Evolutionary conservation across 306 rosid species (phyloP), one percentile per base, ranked within the genome.

Genomic region (Rosa chinensis): DNA sequence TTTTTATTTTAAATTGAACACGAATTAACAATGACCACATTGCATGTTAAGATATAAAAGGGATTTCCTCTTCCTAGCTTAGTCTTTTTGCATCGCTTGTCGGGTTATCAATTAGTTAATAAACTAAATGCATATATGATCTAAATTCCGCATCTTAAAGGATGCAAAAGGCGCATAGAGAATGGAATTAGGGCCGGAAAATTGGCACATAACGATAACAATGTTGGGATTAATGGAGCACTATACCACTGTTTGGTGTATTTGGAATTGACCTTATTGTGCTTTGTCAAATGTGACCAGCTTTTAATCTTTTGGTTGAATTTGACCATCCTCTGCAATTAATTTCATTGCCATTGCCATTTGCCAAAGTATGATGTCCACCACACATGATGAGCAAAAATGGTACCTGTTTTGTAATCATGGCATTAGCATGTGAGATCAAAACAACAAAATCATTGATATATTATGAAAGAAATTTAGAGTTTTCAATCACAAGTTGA

Each of bases 201-300:
- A 44, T 8, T 45, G 76, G 39, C 45, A 39, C 12, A 66, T 43
- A 3, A 52, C 44, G 50, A 9, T 68, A 20, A 68, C 52, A 42
- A 8, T 69, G 50, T 69, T 69, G 73, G 73, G 53, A 69, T 42
- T 43, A 43, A 21, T 69, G 73, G 53, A 43, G 73, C 73, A 69
- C 73, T 69, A 69, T 66, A 43, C 13, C 50, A 68, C 4, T 7
- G 35, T 35, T 48, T 49, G 59, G 40, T 61, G 39, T 45, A 20
- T 32, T 45, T 45, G 52, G 35, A 68, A 68, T 39, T 67, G 78
- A 43, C 59, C 44, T 61, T 40, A 14, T 37, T 66, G 47, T 5
- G 0, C 48, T 66, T 66, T 67, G 49, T 40, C 28, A 18, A 40
- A 20, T 17, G 72, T 3, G 72, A 67, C 72, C 47, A 20, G 40